A percentile compares a stretch with the other conserved stretches of the same genome.
Evolutionary conservation across 192 early-diverging fungal genomes (phyloP).

Genomic region (Umbelopsis sp.): DNA sequence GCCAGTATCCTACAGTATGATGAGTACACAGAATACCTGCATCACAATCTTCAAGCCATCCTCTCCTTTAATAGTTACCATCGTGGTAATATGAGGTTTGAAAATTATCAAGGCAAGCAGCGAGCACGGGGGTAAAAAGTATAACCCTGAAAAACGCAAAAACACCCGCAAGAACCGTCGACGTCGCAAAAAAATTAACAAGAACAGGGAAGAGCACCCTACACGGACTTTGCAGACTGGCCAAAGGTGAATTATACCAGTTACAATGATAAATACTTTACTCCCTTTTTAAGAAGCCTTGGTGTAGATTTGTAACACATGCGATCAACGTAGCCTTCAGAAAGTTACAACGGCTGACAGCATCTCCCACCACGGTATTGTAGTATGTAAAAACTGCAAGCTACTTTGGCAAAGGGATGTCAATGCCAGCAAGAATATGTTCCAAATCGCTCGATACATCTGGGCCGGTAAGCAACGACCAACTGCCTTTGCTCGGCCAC

Average conservation of each 20-base stretch:
- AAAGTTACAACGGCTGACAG: not conserved
- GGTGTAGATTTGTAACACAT: conserved; percentile 6
- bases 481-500: conserved; percentile 1
- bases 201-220: too few relatives aligned
- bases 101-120: too few relatives aligned
- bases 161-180: not conserved
- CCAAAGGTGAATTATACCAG: not conserved
- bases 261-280: not conserved
- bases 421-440: conserved; percentile 18
- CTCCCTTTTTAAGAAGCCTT: not conserved
- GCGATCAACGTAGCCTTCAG: not conserved
- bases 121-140: not conserved
- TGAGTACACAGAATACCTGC: too few relatives aligned
- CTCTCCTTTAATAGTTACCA: too few relatives aligned
- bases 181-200: too few relatives aligned
- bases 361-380: conserved; percentile 9
- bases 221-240: too few relatives aligned
- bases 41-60: too few relatives aligned
- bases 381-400: conserved; percentile 21
- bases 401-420: conserved; percentile 19
- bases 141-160: not conserved
- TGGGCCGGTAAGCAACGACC: not conserved
- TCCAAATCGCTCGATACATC: not conserved
- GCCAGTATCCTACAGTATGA: too few relatives aligned
- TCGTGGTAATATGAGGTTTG: too few relatives aligned